Evolutionary conservation across 192 early-diverging fungal genomes (phyloP), one percentile per base, ranked within the genome.

Genomic region (Umbelopsis sp.): DNA sequence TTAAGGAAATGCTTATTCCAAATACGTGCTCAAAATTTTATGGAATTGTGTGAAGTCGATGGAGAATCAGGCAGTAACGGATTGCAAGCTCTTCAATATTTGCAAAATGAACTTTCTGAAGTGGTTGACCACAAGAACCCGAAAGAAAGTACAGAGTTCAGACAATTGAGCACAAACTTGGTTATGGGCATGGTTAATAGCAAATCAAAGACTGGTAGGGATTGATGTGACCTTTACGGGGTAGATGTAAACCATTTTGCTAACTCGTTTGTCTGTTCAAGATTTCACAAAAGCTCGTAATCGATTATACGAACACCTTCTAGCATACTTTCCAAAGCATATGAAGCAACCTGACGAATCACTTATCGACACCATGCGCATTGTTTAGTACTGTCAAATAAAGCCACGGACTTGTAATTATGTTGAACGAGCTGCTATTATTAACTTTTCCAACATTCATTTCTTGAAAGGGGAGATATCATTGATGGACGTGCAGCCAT

Each of bases 11-110:
- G 90, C 20, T 81, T 87, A 26, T 98, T 93, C 74, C 77, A 89
- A 3, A 88, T 97, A 31, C 93, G 95, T 20, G 83, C 88, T 59
- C 94, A 94, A 53, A 82, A 88, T 54, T 95, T 94, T 45, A 83
- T 89, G 65, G 96, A 98, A 66, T 83, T 95, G 72, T 96, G 96
- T 56, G 67, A 59, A 25, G 54, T 65, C n/a, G 26, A 77, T 73
- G 65, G 76, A 65, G 36, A 81, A 54, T 10, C 73, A 56, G 12
- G 73, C 34, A 6, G n/a, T 74, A 45, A 72, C 62, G 34, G 85
- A n/a, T 66, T 80, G 4, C 70, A 67, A 32, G 94, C 96, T 1
- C 83, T 98, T 11, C 77, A 85, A 31, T 98, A 92, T 71, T 83
- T 98, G 44, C 91, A 94, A 73, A 88, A 80, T 6, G 77, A 89